Evolutionary conservation across 176 grass and related monocot species (phyloP).

Genomic region (Coix lacrymajobi): DNA sequence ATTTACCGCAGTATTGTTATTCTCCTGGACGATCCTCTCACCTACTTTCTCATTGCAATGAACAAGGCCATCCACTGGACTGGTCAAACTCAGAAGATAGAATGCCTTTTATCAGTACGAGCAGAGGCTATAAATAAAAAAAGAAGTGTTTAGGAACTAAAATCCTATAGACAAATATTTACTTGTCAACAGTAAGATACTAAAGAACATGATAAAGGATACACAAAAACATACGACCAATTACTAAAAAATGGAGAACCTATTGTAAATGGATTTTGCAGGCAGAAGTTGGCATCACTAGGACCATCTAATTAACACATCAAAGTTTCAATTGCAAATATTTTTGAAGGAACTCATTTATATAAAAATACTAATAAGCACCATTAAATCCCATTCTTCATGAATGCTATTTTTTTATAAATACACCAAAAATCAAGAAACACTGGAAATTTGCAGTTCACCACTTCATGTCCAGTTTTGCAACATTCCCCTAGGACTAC

Average conservation of each 20-base stretch:
- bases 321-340: not conserved
- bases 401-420: not conserved
- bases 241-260: not conserved
- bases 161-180: not conserved
- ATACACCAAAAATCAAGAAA: not conserved
- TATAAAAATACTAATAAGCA: not conserved
- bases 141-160: constrained; percentile 2
- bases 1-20: constrained; percentile 34
- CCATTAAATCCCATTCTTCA: not conserved
- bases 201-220: constrained; percentile 2
- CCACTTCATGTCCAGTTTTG: not conserved
- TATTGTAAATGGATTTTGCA: not conserved
- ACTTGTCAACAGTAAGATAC: not conserved
- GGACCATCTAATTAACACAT: not conserved
- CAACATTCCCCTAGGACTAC: not conserved
- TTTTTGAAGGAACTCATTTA: not conserved
- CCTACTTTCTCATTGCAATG: constrained; percentile 69
- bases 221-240: not conserved
- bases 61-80: constrained; percentile 68
- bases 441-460: not conserved
- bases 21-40: constrained; percentile 18
- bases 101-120: constrained; percentile 20
- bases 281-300: not conserved
- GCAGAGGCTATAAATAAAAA: not conserved
- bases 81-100: constrained; percentile 35